A percentile compares a stretch with the other conserved stretches of the same genome.
Evolutionary conservation across 2,329 filamentous ascomycete genomes (phyloP).

Genomic region (Colletotrichum gigasporum): DNA sequence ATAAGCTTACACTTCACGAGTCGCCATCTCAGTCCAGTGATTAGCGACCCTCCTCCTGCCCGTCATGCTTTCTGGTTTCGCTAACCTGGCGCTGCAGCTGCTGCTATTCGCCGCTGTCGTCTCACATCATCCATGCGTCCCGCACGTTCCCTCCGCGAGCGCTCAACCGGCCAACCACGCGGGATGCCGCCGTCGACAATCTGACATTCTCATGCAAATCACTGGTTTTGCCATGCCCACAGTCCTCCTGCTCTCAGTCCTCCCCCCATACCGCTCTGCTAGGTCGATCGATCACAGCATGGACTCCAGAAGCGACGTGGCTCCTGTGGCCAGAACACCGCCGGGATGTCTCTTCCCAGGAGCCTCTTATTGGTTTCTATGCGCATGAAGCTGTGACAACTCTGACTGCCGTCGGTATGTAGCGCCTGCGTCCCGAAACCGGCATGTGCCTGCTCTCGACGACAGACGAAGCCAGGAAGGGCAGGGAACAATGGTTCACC

Average conservation of each 20-base stretch:
- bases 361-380: constrained; percentile 17
- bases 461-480: neutral
- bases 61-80: neutral
- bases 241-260: too few species aligned
- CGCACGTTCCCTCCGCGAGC: constrained; percentile 10
- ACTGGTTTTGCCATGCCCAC: neutral
- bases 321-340: neutral
- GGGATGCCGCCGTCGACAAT: neutral
- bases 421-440: neutral
- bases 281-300: neutral
- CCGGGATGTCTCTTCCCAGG: neutral
- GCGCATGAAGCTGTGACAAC: constrained; percentile 24
- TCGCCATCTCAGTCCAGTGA: constrained; percentile 1
- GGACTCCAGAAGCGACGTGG: constrained; percentile 17
- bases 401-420: neutral
- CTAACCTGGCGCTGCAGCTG: neutral
- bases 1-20: constrained; percentile 25
- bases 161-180: constrained; percentile 19
- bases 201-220: constrained; percentile 12
- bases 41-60: neutral
- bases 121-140: constrained; percentile 28
- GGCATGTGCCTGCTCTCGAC: constrained; percentile 21
- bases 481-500: constrained; percentile 21
- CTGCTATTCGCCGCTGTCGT: constrained; percentile 7
- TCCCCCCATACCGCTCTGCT: neutral